Evolutionary conservation across 345 rosid species (phyloP), one percentile per base, ranked within the genome.

Genomic region (Noccaea caerulescens): DNA sequence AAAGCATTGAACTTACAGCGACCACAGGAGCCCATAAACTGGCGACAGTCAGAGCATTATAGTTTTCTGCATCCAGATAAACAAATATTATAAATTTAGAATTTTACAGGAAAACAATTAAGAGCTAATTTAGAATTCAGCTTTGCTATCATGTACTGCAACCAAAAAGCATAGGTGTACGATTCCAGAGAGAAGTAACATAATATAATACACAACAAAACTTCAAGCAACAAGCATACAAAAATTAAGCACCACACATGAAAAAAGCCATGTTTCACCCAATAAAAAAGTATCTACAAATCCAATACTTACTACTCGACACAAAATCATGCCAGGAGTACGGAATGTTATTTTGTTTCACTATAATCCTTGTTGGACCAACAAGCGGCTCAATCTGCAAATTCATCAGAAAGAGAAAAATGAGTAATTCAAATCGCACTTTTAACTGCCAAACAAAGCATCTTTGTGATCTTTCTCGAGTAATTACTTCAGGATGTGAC

Each of bases 301-400:
- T 56, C 12, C 65, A 27, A 20, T 38, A 63, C 86, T 77, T 83
- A 93, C 98, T 60, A 85, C 73, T 76, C 43, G 97, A 94, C 60
- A 94, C 93, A 77, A 94, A 71, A 83, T 94, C 99, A 81, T 94
- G 99, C 99, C 99, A 94, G 30, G 99, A 94, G 72, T 94, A 94
- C 39, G 62, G 30, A 50, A 93, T 57, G 68, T 70, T 23, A 71
- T 79, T 72, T 84, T 82, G 84, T 5, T 10, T 4, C 54, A 91
- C 80, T 66, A 94, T 82, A 45, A 12, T 49, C 80, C 55, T 77
- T 74, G 99, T 94, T 45, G 99, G 99, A 63, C 79, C 46, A 70
- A 88, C 99, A 60, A 94, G 75, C 5, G 99, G 99, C 81, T 61
- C 66, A 77, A 94, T 94, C 99, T 93, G 87, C 81, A 73, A 75